phyloP scores from a whole-genome alignment of 2,329 filamentous ascomycete species.

The Juglanconis sp. region DNA sequence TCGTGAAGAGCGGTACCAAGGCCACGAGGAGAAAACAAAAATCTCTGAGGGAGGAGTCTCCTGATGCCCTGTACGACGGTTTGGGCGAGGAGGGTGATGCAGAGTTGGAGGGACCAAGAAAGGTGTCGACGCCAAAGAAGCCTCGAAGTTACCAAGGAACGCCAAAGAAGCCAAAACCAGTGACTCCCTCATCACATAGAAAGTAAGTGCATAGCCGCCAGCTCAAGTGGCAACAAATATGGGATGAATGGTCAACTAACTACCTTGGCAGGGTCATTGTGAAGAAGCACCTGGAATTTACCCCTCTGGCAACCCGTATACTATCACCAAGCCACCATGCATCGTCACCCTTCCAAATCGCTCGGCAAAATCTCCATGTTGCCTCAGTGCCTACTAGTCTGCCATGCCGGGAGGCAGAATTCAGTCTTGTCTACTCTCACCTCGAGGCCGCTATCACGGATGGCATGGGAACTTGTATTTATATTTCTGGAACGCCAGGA shows the following conservation, averaged over 20 bases:
- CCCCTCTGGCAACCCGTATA: constrained; percentile 83
- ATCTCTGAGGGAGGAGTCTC: constrained; percentile 24
- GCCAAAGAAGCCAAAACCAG: constrained; percentile 50
- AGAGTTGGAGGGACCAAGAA: constrained; percentile 30
- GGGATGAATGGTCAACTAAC: constrained; percentile 30
- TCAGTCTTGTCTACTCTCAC: constrained; percentile 87
- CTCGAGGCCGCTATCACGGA: constrained; percentile 92
- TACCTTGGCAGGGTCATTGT: constrained; percentile 53
- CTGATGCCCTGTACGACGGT: constrained; percentile 30
- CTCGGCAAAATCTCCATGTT: constrained; percentile 84
- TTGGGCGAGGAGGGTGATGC: constrained; percentile 30
- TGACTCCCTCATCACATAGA: constrained; percentile 40
- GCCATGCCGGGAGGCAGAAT: constrained; percentile 89
- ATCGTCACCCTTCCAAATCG: constrained; percentile 86
- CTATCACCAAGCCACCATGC: constrained; percentile 73
- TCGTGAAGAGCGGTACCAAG: constrained; percentile 71
- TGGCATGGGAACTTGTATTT: constrained; percentile 92
- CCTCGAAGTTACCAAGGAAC: constrained; percentile 38
- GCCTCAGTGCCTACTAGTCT: constrained; percentile 86
- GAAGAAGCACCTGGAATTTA: constrained; percentile 92
- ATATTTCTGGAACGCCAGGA: constrained; percentile 97
- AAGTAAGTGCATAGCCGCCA: constrained; percentile 32
- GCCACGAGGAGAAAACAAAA: constrained; percentile 53
- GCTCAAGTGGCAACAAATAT: constrained; percentile 33
- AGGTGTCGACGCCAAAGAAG: constrained; percentile 29